A percentile compares a stretch with the other conserved stretches of the same genome.
Conservation (phyloP, 352 stramenopile species). For the Vaucheria bursata region DNA sequence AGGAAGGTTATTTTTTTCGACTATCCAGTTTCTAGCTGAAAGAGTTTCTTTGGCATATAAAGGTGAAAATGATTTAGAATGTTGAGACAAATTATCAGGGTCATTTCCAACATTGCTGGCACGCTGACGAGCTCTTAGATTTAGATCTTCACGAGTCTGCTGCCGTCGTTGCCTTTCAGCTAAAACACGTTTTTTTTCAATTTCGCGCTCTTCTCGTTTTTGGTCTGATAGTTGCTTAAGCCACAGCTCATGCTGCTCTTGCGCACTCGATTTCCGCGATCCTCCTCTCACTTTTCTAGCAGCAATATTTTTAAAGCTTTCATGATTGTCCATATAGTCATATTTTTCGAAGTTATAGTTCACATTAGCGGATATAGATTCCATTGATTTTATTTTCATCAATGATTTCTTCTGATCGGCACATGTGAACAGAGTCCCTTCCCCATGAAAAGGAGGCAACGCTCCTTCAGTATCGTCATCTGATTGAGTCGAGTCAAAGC, state of each 20-base stretch:
- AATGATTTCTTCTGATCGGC: too few species aligned
- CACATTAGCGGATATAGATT: too few species aligned
- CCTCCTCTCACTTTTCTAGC: not conserved
- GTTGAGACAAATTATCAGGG: not conserved
- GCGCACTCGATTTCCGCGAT: not conserved
- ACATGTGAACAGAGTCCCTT: too few species aligned
- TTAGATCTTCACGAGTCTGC: constrained; percentile 3
- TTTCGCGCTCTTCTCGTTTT: not conserved
- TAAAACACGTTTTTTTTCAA: constrained; percentile 25
- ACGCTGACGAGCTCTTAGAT: not conserved
- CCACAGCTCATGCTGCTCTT: constrained; percentile 21
- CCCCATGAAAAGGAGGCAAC: too few species aligned
- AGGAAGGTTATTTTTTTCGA: too few species aligned
- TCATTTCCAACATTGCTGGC: not conserved
- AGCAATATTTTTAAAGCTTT: too few species aligned
- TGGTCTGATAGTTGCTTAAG: constrained; percentile 22
- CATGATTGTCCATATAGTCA: too few species aligned
- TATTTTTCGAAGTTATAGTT: too few species aligned
- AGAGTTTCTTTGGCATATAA: constrained; percentile 32
- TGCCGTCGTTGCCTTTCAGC: constrained; percentile 17
- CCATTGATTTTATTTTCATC: too few species aligned
- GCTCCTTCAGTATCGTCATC: too few species aligned
- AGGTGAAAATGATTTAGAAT: too few species aligned
- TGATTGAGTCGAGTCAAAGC: too few species aligned
- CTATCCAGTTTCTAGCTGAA: constrained; percentile 24